These are phyloP conservation scores for Andrographis paniculata DNA, from an alignment of 305 asterid species.

Conservation along the genomic window DNA sequence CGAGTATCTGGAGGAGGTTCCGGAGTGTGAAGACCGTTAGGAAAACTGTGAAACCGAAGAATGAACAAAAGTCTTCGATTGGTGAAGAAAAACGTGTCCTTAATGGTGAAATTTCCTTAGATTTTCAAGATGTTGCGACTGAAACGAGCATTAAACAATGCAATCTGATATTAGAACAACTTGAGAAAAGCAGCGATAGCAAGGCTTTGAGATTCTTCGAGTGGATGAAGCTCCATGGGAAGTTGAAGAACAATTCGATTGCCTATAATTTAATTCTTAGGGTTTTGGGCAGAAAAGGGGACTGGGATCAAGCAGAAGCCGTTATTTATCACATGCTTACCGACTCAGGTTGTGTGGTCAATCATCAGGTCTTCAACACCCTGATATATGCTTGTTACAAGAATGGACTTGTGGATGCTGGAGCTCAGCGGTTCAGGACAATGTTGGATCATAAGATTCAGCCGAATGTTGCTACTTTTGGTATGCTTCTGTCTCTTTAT, in stretches of 20 bases:
- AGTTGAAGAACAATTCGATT: constrained; percentile 47
- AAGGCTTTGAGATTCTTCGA: constrained; percentile 51
- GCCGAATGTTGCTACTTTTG: constrained; percentile 87
- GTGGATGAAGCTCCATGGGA: constrained; percentile 73
- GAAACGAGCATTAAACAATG: constrained; percentile 42
- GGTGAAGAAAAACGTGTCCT: constrained; percentile 12
- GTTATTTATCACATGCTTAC: constrained; percentile 49
- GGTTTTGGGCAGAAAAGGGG: constrained; percentile 59
- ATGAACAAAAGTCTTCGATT: constrained; percentile 16
- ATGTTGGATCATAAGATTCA: constrained; percentile 57
- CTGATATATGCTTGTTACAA: constrained; percentile 62
- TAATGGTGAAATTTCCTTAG: constrained; percentile 18
- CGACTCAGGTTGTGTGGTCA: constrained; percentile 42
- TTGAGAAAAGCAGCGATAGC: constrained; percentile 37
- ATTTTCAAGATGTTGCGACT: constrained; percentile 19
- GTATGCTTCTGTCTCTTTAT: constrained; percentile 82
- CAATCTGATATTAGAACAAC: constrained; percentile 46
- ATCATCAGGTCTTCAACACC: constrained; percentile 54
- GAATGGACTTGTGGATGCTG: constrained; percentile 51
- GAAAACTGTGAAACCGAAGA: constrained; percentile 22
- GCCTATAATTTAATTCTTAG: constrained; percentile 67
- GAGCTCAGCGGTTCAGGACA: constrained; percentile 57
- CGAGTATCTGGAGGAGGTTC: constrained; percentile 44
- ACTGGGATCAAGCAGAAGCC: constrained; percentile 58
- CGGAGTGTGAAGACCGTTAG: constrained; percentile 23